Evolutionary conservation across 2,329 filamentous ascomycete genomes (phyloP).

Genomic region (Penicillium sp.): DNA sequence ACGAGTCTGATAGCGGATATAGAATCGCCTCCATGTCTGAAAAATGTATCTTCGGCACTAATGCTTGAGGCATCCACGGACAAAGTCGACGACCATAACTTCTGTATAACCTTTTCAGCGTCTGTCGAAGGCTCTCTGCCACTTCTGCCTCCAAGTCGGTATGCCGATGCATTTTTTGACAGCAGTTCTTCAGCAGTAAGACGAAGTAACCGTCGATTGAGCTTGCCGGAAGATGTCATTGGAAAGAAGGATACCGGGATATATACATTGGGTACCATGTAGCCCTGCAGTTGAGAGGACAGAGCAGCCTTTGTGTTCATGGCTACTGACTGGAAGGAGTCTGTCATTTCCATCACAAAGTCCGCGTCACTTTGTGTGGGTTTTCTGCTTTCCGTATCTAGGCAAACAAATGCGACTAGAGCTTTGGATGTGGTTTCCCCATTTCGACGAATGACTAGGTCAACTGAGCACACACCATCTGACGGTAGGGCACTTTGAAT

Average conservation of each 20-base stretch:
- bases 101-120: conserved; percentile 13
- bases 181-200: conserved; percentile 7
- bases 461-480: conserved; percentile 38
- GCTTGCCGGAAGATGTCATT: conserved; percentile 13
- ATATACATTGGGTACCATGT: conserved; percentile 15
- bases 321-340: conserved; percentile 6
- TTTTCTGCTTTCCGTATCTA: conserved; percentile 4
- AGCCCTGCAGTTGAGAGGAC: conserved; percentile 9
- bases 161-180: conserved; percentile 7
- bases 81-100: conserved; percentile 14
- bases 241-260: conserved; percentile 13
- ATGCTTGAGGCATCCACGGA: conserved; percentile 14
- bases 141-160: conserved; percentile 12
- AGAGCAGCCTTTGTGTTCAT: conserved; percentile 1
- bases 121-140: conserved; percentile 12
- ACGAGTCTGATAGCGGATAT: conserved; percentile 21
- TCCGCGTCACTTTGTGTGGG: conserved; percentile 28
- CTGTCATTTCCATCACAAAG: conserved; percentile 8
- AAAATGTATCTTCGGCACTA: conserved; percentile 23
- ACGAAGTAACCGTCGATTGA: conserved; percentile 13
- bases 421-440: conserved; percentile 1
- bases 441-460: conserved; percentile 11
- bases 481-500: conserved; percentile 25
- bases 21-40: conserved; percentile 25
- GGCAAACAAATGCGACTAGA: conserved; percentile 13